phyloP scores from a whole-genome alignment of 208 protist genomes.

The Leishmania guyanensis region DNA sequence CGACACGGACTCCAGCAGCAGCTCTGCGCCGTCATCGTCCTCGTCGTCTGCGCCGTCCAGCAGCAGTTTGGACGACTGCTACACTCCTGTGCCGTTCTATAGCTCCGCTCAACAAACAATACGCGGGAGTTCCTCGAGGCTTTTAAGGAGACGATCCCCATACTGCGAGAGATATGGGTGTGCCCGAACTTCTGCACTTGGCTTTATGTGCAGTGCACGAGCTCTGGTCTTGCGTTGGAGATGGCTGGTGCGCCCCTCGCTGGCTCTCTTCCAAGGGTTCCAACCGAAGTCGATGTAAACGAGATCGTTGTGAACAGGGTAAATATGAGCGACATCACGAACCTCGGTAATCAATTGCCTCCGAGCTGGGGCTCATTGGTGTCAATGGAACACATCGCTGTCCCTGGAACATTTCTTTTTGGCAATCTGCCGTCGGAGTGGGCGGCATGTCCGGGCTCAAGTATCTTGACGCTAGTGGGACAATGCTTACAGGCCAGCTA shows the following conservation, averaged over 20 bases:
- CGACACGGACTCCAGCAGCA: background rate
- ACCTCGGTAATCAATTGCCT: background rate
- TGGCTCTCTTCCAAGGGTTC: background rate
- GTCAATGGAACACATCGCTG: background rate
- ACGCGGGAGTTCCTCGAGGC: background rate
- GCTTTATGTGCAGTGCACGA: background rate
- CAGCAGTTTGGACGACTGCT: background rate
- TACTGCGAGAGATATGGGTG: background rate
- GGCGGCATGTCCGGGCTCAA: background rate
- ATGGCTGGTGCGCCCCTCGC: background rate
- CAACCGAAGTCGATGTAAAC: background rate
- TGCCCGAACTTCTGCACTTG: conserved; percentile 6
- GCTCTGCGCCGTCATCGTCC: background rate
- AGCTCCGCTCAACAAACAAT: background rate
- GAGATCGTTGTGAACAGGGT: conserved; percentile 3
- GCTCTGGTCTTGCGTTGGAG: conserved; percentile 1
- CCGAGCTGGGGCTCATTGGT: background rate
- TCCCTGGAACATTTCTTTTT: background rate
- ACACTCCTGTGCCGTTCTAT: background rate
- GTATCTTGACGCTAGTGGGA: background rate
- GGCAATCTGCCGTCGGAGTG: background rate
- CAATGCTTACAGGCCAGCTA: background rate
- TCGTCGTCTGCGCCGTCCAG: background rate
- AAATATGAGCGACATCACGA: background rate
- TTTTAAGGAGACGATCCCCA: background rate